Base-by-base conservation (phyloP, 306 rosid genomes). In the Leucaena leucocephala region DNA sequence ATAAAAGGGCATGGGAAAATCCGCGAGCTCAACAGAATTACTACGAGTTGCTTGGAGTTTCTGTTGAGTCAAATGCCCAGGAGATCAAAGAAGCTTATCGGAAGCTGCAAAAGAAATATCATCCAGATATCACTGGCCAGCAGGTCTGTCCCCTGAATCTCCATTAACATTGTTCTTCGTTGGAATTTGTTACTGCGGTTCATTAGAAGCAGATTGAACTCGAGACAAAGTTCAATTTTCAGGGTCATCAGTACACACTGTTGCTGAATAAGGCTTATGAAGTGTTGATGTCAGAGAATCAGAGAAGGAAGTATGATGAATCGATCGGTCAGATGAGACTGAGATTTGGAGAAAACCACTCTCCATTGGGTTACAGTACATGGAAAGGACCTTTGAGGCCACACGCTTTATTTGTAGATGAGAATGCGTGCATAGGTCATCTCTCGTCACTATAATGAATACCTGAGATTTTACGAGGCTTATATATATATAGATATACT, bases 71-170 rank as follows among this genome's bases (percentile, higher is more conserved):
- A 49, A 79, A 85, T 64, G n/a, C 81, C 55, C 64, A 68, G 67
- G 79, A 83, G 84, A 90, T 92, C 74, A 92, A 84, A 86, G 87
- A 89, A 69, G 93, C 97, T 70, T 92, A 90, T 68, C 82, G 93
- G 76, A 90, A 89, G 80, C 81, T 90, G 87, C 97, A 90, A 75
- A 92, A 92, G 92, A 90, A 85, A 61, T 63, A 82, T 57, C 97
- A 92, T 79, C 97, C 97, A 9, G 97, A 92, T 82, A 84, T 92
- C 80, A 87, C 87, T 71, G 97, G 97, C 80, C 91, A 85, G 71
- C 49, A 92, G 97, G 97, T 90, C 76, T 3, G 15, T 59, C 66
- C 66, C 39, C 13, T 27, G 13, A 74, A 48, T 39, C 44, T 17
- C 8, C 35, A 34, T 2, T 39, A 27, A 3, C 43, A 27, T 27